Base-by-base conservation (phyloP, 192 early-diverging fungal species). In the Gaertneriomyces sp. region DNA sequence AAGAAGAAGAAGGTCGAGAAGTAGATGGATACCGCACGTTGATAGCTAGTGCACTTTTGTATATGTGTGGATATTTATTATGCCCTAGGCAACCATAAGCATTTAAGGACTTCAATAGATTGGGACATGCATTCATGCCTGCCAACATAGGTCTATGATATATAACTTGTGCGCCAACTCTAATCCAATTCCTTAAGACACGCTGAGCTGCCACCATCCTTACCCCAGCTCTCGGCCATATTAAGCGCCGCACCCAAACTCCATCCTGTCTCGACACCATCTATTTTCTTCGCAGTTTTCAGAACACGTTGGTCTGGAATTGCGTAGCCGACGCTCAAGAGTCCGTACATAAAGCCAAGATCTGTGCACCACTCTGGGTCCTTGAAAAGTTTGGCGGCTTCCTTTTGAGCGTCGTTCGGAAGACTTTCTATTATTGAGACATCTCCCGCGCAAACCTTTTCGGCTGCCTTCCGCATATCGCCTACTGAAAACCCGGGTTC, bases 251-350 rank as follows among this genome's bases (percentile, higher is more conserved):
- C 93, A 38, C 96, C 96, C 45, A 98, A 77, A 72, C 91, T 93
- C 96, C 96, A 98, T 10, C 96, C 96, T 14, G 92, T 95, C 71
- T 98, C 94, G 44, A 92, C 86, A 25, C 85, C 90, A 41, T 88
- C 82, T 58, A 98, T 93, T 82, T 97, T 96, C 72, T 95, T 91
- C 5, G 93, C 87, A 20, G 90, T 88, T 53, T 89, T 87, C 6
- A 98, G 73, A 7, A 78, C 71, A 14, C 92, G 78, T 12, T 82
- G 74, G 17, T 79, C 74, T 5, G 85, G 79, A 58, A 98, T 83
- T 38, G 89, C 89, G 50, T 96, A 96, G 0, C 96, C 96, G 64
- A 84, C 81, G 12, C 79, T 81, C 44, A 98, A 81, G 58, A 98
- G 74, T 6, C 86, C 81, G 71, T 93, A 89, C 45, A 93, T 90